Evolutionary conservation across 176 grass and related monocot genomes (phyloP), one percentile per base, ranked within the genome.

Genomic region (Metroxylon sagu): DNA sequence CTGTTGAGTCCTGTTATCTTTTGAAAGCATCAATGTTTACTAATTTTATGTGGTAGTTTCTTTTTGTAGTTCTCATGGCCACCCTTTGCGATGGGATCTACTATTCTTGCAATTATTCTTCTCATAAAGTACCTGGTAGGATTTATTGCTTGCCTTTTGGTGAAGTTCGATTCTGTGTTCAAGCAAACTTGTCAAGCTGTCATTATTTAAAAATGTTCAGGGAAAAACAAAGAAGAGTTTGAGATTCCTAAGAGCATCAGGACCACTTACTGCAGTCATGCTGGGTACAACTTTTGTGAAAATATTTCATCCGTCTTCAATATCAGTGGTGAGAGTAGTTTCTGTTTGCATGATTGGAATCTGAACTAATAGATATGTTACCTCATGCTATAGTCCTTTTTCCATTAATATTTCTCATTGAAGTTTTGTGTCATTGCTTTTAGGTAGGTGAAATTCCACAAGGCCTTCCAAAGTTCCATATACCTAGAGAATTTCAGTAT

Each of bases 391-490:
- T 19, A 21, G 12, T 19, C 23, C 18, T 0, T 10, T 23, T 21
- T 55, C 19, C 10, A 55, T 55, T 62, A 39, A 48, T 62, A 18
- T 48, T 31, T 15, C 18, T 53, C 56, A 35, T 64, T 57, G 70
- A 6, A 30, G 5, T 53, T 12, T 14, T 43, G 3, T 72, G 25
- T 56, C 56, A 39, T 53, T 49, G 39, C 61, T 67, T 48, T 59
- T 75, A 97, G 92, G 92, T 97, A 60, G 92, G 92, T 74, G 83
- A 90, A 75, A 97, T 97, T 85, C 92, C 92, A n/a, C 83, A 97
- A 79, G 92, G 92, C 31, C 83, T 97, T 68, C 87, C 87, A 23
- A 88, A 56, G 23, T 88, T 97, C 54, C 85, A 83, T 69, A 78
- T 91, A 76, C 87, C 92, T 75, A 72, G 26, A 72, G 83, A 81